A percentile compares a stretch with the other conserved stretches of the same genome.
Conservation (phyloP, 2,329 filamentous ascomycete species). For the Trichoderma gracile region DNA sequence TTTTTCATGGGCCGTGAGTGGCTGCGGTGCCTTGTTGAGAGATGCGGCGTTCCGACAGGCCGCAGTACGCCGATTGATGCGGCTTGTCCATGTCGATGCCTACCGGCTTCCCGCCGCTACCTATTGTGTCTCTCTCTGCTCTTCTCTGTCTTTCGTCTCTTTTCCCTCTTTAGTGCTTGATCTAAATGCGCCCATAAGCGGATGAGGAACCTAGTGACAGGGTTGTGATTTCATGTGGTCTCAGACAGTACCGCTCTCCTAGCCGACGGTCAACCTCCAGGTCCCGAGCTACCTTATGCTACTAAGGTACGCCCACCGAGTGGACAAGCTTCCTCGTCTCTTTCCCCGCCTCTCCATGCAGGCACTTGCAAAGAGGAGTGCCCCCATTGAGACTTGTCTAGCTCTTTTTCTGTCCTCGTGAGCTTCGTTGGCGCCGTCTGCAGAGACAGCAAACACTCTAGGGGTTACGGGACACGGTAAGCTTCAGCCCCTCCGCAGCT, state of each 20-base stretch:
- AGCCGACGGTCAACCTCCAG: slow-evolving; percentile 9
- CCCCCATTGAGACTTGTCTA: slow-evolving; percentile 13
- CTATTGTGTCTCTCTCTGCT: neutral
- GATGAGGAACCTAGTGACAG: neutral
- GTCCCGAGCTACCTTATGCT: too few relatives aligned
- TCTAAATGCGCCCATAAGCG: neutral
- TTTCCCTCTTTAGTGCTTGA: neutral
- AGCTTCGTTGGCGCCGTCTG: slow-evolving; percentile 10
- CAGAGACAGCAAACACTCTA: slow-evolving; percentile 8
- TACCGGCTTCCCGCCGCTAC: slow-evolving; percentile 9
- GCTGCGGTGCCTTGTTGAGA: slow-evolving; percentile 1
- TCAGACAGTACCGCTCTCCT: neutral
- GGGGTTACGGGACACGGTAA: slow-evolving; percentile 17
- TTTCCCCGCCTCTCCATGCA: slow-evolving; percentile 14
- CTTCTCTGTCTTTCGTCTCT: neutral
- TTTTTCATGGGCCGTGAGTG: neutral
- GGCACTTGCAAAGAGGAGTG: slow-evolving; percentile 2
- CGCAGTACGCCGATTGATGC: slow-evolving; percentile 15
- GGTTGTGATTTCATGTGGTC: neutral
- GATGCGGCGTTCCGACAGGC: slow-evolving; percentile 16
- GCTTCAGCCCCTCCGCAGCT: slow-evolving; percentile 2
- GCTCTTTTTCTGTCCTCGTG: slow-evolving; percentile 18
- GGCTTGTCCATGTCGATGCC: slow-evolving; percentile 2
- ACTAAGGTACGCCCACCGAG: neutral
- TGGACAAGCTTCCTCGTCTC: neutral